Conservation (phyloP, 257 asterid genomes). For the Gynochthodes officinalis region DNA sequence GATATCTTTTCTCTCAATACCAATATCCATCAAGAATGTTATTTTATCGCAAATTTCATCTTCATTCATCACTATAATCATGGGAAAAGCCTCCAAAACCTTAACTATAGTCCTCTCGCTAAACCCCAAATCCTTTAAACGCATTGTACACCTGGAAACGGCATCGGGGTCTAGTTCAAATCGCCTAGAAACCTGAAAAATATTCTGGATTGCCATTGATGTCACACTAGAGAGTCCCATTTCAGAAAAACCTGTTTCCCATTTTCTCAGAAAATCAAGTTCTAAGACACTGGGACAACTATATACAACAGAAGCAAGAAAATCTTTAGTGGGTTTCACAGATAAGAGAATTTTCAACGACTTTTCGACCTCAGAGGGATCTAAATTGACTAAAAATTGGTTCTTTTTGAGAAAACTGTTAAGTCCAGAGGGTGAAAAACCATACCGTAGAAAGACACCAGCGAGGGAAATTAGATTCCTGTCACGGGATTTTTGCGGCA, state of each 20-base stretch:
- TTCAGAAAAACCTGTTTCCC: conserved; percentile 40
- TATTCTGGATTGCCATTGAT: conserved; percentile 31
- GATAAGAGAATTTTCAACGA: conserved; percentile 49
- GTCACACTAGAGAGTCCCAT: conserved; percentile 31
- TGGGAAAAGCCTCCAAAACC: conserved; percentile 62
- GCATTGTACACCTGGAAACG: conserved; percentile 32
- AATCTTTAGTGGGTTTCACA: conserved; percentile 47
- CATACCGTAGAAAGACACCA: conserved; percentile 57
- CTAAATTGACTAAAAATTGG: conserved; percentile 39
- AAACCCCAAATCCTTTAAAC: conserved; percentile 51
- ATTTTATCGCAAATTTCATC: conserved; percentile 33
- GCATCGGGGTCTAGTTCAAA: conserved; percentile 46
- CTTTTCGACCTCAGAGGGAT: conserved; percentile 40
- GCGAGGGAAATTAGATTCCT: conserved; percentile 36
- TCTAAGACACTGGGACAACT: conserved; percentile 58
- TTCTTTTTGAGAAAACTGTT: conserved; percentile 46
- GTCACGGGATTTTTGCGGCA: conserved; percentile 13
- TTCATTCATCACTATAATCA: conserved; percentile 39
- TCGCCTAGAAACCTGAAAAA: conserved; percentile 46
- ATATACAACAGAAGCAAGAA: conserved; percentile 49
- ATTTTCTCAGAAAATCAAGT: conserved; percentile 46
- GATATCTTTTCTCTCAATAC: conserved; percentile 39
- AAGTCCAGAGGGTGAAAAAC: conserved; percentile 44
- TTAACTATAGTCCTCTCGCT: conserved; percentile 38
- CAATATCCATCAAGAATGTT: conserved; percentile 50